A percentile compares a stretch with the other conserved stretches of the same genome.
Evolutionary conservation across 2,329 filamentous ascomycete genomes (phyloP).

Genomic region (Venturia effusa): DNA sequence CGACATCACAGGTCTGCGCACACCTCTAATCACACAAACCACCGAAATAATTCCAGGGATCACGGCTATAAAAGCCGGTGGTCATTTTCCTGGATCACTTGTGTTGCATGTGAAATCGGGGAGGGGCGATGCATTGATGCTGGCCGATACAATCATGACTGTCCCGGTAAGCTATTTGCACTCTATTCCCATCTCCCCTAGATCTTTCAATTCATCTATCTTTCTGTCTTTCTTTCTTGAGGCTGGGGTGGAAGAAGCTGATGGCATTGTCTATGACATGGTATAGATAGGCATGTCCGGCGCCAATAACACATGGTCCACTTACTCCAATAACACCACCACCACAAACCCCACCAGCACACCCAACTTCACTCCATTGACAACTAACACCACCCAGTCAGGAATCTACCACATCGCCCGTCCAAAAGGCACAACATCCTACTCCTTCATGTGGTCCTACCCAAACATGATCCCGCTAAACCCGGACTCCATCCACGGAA

Average conservation of each 20-base stretch:
- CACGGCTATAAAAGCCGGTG: conserved; percentile 58
- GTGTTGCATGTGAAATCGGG: conserved; percentile 51
- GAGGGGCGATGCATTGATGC: conserved; percentile 38
- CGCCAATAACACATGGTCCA: background rate
- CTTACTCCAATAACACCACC: background rate
- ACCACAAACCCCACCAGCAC: conserved; percentile 17
- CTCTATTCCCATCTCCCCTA: background rate
- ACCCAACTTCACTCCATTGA: background rate
- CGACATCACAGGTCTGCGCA: conserved; percentile 30
- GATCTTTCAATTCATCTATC: background rate
- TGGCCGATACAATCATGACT: conserved; percentile 68
- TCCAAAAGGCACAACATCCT: conserved; percentile 37
- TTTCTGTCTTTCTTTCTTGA: background rate
- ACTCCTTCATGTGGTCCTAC: conserved; percentile 67
- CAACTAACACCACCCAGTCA: conserved; percentile 15
- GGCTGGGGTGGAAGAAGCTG: background rate
- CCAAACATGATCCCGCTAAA: conserved; percentile 58
- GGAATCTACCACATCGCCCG: conserved; percentile 19
- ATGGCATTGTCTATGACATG: background rate
- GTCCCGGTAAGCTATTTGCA: conserved; percentile 42
- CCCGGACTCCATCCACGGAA: conserved; percentile 50
- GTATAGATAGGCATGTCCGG: background rate
- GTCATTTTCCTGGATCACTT: conserved; percentile 68
- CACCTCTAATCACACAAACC: conserved; percentile 18
- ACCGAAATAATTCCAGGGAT: conserved; percentile 34